Evolutionary conservation across 192 early-diverging fungal species (phyloP), one percentile per base, ranked within the genome.

Genomic region (Pilobolus umbonatus): DNA sequence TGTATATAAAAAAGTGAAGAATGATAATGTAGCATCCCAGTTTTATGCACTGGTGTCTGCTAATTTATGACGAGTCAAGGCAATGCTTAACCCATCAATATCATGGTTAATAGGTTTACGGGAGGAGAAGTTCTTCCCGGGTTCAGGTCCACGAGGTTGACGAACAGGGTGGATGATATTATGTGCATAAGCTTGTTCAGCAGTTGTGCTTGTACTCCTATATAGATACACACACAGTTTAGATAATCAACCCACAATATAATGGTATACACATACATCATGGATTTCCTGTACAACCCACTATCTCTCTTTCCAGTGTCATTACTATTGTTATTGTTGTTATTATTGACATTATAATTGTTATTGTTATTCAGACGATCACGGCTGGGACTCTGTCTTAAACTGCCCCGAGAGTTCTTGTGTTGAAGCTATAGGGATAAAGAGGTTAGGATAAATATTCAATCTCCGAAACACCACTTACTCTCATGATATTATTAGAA

Each of bases 111-210:
- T 38, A 0, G 19, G 15, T 43, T 67, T 67, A 43, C 88, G 84
- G 43, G 75, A 75, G n/a, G 77, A 75, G 78, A 90, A 90, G 72
- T 87, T 82, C 60, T 86, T 81, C 45, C 76, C 70, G 54, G 83
- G 76, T 19, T 87, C 86, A 4, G 88, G 88, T 24, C 88, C 88
- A 28, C 79, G 75, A 35, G 88, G 88, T 61, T 90, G 88, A 47
- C 88, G 81, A 24, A 78, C 67, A 3, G 88, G 88, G 55, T 86
- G 85, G 32, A 90, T 82, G 9, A 81, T 66, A 47, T 75, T 69
- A 15, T 29, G 24, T 29, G 34, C 31, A 34, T 10, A 1, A 19
- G 34, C 6, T 34, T 22, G 34, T 54, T 32, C 31, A 14, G 52
- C 35, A 54, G 35, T 54, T 22, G 52, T 54, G 35, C 39, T 42